Evolutionary conservation across 2,329 filamentous ascomycete species (phyloP).

Genomic region (Epichloe sylvatica): DNA sequence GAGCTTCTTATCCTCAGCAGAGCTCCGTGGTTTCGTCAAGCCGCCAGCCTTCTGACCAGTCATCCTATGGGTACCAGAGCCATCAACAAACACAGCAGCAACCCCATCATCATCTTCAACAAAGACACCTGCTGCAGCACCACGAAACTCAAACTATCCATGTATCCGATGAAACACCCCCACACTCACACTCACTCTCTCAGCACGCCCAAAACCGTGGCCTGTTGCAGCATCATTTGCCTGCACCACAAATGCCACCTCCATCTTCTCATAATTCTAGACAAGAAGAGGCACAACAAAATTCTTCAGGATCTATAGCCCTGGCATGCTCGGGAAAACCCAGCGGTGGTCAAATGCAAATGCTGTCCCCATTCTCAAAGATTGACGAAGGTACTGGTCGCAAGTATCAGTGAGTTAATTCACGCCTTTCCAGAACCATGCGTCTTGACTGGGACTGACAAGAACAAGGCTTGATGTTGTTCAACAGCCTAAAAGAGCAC

Average conservation of each 20-base stretch:
- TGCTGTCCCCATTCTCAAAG: constrained; percentile 18
- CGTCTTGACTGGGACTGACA: constrained; percentile 8
- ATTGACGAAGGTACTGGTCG: constrained; percentile 21
- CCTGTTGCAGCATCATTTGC: constrained; percentile 1
- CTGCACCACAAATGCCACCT: constrained; percentile 8
- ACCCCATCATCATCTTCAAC: constrained; percentile 2
- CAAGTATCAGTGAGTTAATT: constrained; percentile 20
- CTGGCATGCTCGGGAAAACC: constrained; percentile 8
- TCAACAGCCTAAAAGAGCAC: constrained; percentile 82
- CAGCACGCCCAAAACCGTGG: constrained; percentile 3
- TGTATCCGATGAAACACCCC: constrained; percentile 1
- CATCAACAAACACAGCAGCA: constrained; percentile 5
- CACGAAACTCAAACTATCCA: constrained; percentile 5
- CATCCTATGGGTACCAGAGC: constrained; percentile 5
- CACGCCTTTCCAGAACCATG: too few species aligned
- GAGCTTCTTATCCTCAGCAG: constrained; percentile 13
- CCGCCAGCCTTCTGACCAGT: constrained; percentile 5
- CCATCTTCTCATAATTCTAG: constrained; percentile 9
- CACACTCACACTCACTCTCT: constrained; percentile 11
- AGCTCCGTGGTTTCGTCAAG: constrained; percentile 12
- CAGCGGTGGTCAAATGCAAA: constrained; percentile 7
- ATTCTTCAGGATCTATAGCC: background rate
- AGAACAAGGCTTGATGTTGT: constrained; percentile 54
- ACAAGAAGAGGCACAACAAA: constrained; percentile 11
- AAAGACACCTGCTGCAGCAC: constrained; percentile 10